Conservation (phyloP, 768 basidiomycete genomes). For the Rhizopogon vesiculosus region DNA sequence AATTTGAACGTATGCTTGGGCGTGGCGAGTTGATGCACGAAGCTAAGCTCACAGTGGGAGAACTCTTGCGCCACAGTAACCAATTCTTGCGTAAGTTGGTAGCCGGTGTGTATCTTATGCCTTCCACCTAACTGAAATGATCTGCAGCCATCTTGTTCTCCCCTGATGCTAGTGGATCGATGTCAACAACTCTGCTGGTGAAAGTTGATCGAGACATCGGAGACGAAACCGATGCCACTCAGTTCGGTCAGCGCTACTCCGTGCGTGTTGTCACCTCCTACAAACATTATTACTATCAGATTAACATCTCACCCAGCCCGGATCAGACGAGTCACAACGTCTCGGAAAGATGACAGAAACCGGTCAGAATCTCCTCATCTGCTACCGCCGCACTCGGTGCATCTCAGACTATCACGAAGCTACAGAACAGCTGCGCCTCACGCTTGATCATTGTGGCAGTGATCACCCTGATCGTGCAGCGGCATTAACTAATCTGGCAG, state of each 20-base stretch:
- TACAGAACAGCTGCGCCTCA: conserved; percentile 2
- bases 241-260: neutral
- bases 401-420: conserved; percentile 1
- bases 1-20: conserved; percentile 8
- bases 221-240: neutral
- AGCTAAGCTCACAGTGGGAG: neutral
- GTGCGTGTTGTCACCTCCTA: neutral
- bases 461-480: neutral
- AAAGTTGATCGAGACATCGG: neutral
- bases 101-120: neutral
- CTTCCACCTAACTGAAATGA: too few relatives aligned
- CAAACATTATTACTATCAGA: neutral
- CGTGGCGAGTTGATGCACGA: conserved; percentile 5
- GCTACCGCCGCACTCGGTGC: neutral
- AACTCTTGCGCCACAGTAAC: neutral
- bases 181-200: neutral
- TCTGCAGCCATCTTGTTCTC: neutral
- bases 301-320: neutral
- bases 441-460: conserved; percentile 1
- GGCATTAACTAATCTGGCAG: conserved; percentile 9
- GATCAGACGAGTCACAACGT: neutral
- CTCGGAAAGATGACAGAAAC: neutral
- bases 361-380: neutral
- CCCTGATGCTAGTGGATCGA: neutral
- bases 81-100: neutral